A percentile compares a stretch with the other conserved stretches of the same genome.
phyloP scores from a whole-genome alignment of 257 asterid genomes.

The Capsicum rhomboideum region DNA sequence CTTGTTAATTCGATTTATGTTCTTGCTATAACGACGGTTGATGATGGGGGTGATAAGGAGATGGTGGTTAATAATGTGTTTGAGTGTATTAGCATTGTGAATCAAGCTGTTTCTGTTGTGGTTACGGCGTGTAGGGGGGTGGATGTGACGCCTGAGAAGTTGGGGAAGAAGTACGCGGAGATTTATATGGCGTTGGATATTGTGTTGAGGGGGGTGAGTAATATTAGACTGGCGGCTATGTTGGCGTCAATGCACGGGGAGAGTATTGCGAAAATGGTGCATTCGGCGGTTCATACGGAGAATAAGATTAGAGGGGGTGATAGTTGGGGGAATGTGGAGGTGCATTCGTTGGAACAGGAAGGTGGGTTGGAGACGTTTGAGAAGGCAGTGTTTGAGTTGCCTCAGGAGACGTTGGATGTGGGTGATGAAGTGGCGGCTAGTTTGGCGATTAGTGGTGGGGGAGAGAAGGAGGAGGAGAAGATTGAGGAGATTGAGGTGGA shows the following conservation, averaged over 20 bases:
- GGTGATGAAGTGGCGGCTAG: constrained; percentile 88
- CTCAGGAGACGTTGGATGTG: constrained; percentile 70
- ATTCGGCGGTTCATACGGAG: constrained; percentile 78
- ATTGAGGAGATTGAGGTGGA: constrained; percentile 63
- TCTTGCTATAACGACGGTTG: constrained; percentile 75
- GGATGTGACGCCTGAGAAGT: constrained; percentile 90
- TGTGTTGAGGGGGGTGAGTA: constrained; percentile 82
- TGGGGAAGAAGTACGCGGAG: constrained; percentile 85
- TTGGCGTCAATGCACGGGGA: constrained; percentile 95
- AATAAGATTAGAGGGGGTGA: constrained; percentile 92
- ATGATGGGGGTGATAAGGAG: constrained; percentile 37
- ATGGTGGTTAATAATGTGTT: constrained; percentile 53
- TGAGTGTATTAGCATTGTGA: constrained; percentile 79
- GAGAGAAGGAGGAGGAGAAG: constrained; percentile 55
- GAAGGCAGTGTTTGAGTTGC: constrained; percentile 62
- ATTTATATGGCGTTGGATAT: constrained; percentile 97
- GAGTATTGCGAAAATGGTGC: constrained; percentile 95
- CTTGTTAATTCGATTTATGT: constrained; percentile 87
- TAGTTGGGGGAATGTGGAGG: constrained; percentile 66
- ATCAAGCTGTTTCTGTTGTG: constrained; percentile 84
- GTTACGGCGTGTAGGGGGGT: constrained; percentile 96
- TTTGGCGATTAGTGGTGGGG: constrained; percentile 41
- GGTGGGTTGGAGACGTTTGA: constrained; percentile 53
- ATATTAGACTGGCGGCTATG: constrained; percentile 91
- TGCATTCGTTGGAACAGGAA: constrained; percentile 52